These are phyloP conservation scores for Sarocladium brachiariae DNA, from an alignment of 2,329 filamentous ascomycete species.

Conservation along the genomic window DNA sequence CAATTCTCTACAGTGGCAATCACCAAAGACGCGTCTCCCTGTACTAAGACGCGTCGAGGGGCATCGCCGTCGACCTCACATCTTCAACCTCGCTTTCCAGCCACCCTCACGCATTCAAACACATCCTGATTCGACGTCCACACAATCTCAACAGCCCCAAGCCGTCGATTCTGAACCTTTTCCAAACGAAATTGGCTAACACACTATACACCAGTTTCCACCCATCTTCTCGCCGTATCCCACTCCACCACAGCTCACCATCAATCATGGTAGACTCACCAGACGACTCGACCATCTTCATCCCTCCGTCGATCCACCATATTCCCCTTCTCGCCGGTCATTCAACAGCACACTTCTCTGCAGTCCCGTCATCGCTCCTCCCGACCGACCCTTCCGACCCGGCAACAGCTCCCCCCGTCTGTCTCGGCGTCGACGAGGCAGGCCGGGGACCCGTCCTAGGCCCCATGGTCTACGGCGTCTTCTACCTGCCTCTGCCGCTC, in stretches of 20 bases:
- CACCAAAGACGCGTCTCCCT: conserved; percentile 15
- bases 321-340: conserved; percentile 52
- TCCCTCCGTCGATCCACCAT: conserved; percentile 63
- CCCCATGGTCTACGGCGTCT: conserved; percentile 65
- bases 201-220: background rate
- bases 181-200: background rate
- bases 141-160: too few species aligned
- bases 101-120: background rate
- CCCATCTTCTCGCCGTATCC: background rate
- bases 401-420: conserved; percentile 43
- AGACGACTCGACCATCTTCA: conserved; percentile 38
- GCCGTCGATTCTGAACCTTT: background rate
- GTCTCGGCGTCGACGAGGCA: conserved; percentile 88
- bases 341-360: conserved; percentile 67
- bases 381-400: conserved; percentile 30
- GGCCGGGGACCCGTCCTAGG: conserved; percentile 90
- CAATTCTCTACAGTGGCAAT: too few species aligned
- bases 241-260: background rate
- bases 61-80: background rate
- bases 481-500: conserved; percentile 67
- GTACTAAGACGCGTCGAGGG: conserved; percentile 19
- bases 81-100: background rate
- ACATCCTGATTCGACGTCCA: background rate
- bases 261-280: conserved; percentile 34
- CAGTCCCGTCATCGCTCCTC: conserved; percentile 56